Evolutionary conservation across 169 alveolate genomes (phyloP).

Genomic region (Amoebophrya sp.): DNA sequence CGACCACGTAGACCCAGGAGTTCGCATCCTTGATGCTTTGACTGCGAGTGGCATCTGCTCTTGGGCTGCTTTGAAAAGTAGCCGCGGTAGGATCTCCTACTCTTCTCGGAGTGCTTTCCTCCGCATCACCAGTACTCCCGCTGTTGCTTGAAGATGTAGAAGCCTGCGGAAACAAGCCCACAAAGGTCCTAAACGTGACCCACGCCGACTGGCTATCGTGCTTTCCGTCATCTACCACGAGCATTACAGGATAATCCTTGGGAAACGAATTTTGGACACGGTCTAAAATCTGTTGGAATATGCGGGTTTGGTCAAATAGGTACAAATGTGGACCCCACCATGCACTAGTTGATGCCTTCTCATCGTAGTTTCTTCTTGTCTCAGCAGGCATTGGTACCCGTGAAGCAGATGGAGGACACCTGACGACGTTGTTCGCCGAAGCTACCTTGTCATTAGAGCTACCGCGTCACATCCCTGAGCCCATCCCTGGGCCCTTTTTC

Average conservation of each 20-base stretch:
- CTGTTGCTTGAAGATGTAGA: too few relatives aligned
- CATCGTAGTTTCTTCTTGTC: too few relatives aligned
- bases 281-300: neutral
- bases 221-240: neutral
- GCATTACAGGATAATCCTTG: neutral
- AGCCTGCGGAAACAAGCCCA: neutral
- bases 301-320: neutral
- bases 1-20: neutral
- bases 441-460: too few relatives aligned
- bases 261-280: neutral
- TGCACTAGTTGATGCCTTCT: too few relatives aligned
- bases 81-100: neutral
- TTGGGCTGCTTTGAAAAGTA: too few relatives aligned
- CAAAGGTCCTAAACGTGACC: constrained; percentile 5
- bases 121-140: neutral
- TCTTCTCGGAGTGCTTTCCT: neutral
- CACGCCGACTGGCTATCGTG: neutral
- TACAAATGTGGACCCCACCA: neutral
- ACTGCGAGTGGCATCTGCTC: too few relatives aligned
- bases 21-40: too few relatives aligned
- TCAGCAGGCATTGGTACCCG: too few relatives aligned
- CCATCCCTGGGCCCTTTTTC: too few relatives aligned
- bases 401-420: too few relatives aligned
- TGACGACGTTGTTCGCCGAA: too few relatives aligned
- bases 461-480: too few relatives aligned